Conservation (phyloP, 2,329 filamentous ascomycete genomes). For the Phialophora tarda region DNA sequence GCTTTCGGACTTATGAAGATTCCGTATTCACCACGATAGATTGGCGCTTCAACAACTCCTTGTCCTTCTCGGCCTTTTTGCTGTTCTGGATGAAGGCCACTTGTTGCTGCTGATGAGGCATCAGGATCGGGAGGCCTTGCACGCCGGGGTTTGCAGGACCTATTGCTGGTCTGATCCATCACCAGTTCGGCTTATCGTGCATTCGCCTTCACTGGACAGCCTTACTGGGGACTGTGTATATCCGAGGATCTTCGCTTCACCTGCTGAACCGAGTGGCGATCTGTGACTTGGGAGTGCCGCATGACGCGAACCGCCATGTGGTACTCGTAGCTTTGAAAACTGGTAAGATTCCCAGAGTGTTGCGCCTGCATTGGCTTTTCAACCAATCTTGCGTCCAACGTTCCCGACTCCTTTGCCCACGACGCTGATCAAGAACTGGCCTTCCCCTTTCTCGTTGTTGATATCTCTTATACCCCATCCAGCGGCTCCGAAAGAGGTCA, state of each 20-base stretch:
- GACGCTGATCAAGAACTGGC: conserved; percentile 83
- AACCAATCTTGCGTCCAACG: conserved; percentile 86
- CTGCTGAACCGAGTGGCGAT: neutral
- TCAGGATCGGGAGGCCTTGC: neutral
- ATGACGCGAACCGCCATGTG: neutral
- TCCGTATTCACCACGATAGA: neutral
- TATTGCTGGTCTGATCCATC: neutral
- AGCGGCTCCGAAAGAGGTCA: conserved; percentile 85
- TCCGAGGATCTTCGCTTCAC: neutral
- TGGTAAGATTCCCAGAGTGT: neutral
- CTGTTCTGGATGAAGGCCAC: neutral
- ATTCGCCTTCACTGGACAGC: neutral
- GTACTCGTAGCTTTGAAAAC: neutral
- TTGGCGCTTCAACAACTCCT: neutral
- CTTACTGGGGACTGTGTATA: neutral
- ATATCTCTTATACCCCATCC: conserved; percentile 88
- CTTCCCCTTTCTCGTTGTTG: conserved; percentile 63
- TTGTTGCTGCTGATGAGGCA: conserved; percentile 1
- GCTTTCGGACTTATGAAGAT: neutral
- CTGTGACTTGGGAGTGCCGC: no score
- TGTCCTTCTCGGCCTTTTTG: neutral
- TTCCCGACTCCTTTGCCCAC: conserved; percentile 95
- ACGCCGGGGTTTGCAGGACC: neutral
- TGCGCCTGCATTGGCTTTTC: conserved; percentile 36
- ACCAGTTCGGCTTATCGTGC: neutral